These are phyloP conservation scores for Sporothrix curviconia DNA, from an alignment of 2,329 filamentous ascomycete genomes.

Conservation along the genomic window DNA sequence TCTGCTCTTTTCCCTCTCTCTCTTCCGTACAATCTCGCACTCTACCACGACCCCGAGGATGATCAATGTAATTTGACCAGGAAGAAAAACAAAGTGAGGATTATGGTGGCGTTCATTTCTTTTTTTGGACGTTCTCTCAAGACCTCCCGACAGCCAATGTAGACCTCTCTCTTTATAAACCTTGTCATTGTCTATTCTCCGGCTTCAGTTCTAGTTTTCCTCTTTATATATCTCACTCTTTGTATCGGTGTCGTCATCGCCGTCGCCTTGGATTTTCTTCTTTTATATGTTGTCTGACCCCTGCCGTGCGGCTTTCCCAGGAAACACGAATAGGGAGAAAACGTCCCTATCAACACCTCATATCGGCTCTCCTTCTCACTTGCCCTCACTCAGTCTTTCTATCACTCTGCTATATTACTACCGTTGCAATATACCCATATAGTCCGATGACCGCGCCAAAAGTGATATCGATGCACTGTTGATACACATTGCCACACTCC, in stretches of 20 bases:
- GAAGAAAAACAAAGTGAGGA: not conserved
- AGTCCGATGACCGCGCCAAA: slow-evolving; percentile 4
- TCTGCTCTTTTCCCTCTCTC: not conserved
- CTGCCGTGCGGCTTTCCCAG: not conserved
- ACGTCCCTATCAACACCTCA: not conserved
- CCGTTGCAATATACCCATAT: slow-evolving; percentile 10
- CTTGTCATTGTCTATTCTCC: not conserved
- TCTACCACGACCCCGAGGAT: slow-evolving; percentile 1
- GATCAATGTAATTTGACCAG: slow-evolving; percentile 1
- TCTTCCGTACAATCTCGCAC: slow-evolving; percentile 6
- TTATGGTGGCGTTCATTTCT: not conserved
- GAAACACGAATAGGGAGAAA: too few species aligned
- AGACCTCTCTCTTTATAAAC: not conserved
- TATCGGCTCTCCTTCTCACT: not conserved
- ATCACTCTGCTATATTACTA: not conserved
- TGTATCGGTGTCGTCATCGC: not conserved
- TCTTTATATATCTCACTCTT: too few species aligned
- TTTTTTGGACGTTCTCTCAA: too few species aligned
- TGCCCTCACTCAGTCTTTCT: not conserved
- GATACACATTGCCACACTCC: too few species aligned
- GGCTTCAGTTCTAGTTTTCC: not conserved
- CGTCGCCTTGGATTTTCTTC: not conserved
- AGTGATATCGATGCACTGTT: not conserved
- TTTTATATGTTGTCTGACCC: not conserved
- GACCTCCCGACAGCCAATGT: too few species aligned